Evolutionary conservation across 495 filamentous ascomycete genomes (phyloP).

Genomic region (Penicillium herquei): DNA sequence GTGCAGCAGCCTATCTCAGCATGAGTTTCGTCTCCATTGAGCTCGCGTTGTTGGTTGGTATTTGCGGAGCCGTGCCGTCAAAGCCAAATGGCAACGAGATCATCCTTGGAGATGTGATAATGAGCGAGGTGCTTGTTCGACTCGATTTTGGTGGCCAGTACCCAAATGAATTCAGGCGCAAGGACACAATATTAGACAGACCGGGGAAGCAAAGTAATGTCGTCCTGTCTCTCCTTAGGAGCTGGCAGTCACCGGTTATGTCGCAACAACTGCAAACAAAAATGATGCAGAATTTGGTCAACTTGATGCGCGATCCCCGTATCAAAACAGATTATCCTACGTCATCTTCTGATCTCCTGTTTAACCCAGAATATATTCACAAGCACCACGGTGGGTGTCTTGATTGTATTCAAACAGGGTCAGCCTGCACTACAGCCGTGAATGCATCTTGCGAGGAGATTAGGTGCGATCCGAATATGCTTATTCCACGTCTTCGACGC

Average conservation of each 20-base stretch:
- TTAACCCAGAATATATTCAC: too few relatives aligned
- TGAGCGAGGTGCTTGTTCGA: background rate
- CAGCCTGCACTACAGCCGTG: too few relatives aligned
- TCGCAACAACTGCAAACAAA: too few relatives aligned
- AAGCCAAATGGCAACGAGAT: background rate
- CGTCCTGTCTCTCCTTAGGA: background rate
- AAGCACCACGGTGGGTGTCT: too few relatives aligned
- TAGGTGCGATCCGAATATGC: too few relatives aligned
- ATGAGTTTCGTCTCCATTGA: conserved; percentile 9
- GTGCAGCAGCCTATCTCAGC: conserved; percentile 3
- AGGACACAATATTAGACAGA: background rate
- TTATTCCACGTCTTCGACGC: background rate
- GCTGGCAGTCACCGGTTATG: background rate
- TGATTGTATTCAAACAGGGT: too few relatives aligned
- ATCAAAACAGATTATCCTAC: too few relatives aligned
- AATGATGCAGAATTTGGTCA: too few relatives aligned
- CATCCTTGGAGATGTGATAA: background rate
- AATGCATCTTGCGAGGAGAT: too few relatives aligned
- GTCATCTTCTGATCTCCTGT: too few relatives aligned
- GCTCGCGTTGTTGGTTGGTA: conserved; percentile 8
- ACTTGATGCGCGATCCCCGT: too few relatives aligned
- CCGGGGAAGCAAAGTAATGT: background rate
- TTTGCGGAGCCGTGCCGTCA: background rate
- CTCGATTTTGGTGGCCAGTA: background rate
- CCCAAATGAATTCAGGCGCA: background rate